These are phyloP conservation scores for Apiotrichum montevideense DNA, from an alignment of 1,284 basidiomycete genomes.

Conservation along the genomic window DNA sequence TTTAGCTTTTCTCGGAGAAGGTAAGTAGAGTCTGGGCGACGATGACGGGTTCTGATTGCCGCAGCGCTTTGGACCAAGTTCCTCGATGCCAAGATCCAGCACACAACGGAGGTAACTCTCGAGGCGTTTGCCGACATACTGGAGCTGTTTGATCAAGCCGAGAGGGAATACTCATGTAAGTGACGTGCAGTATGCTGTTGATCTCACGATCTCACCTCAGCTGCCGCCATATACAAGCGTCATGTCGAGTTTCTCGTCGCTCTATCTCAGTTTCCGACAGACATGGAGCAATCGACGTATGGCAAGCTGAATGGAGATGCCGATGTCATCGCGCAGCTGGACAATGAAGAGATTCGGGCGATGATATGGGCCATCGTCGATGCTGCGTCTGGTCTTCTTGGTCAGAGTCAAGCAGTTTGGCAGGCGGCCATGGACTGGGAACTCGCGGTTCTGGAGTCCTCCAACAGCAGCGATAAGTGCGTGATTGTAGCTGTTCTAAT, in stretches of 20 bases:
- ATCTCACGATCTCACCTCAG: slow-evolving; percentile 47
- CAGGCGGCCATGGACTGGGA: slow-evolving; percentile 69
- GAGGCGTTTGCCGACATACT: slow-evolving; percentile 57
- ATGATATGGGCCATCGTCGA: slow-evolving; percentile 54
- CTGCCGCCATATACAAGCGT: slow-evolving; percentile 61
- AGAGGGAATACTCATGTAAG: slow-evolving; percentile 75
- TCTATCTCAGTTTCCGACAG: slow-evolving; percentile 44
- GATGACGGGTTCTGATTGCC: no score
- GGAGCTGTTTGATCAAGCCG: slow-evolving; percentile 62
- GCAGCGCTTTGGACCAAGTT: slow-evolving; percentile 31
- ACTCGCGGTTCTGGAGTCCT: slow-evolving; percentile 55
- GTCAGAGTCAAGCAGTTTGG: slow-evolving; percentile 66
- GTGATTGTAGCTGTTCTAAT: slow-evolving; percentile 10
- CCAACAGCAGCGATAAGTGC: slow-evolving; percentile 52
- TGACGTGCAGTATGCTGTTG: slow-evolving; percentile 42
- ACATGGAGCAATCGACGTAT: slow-evolving; percentile 20
- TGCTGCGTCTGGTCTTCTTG: slow-evolving; percentile 51
- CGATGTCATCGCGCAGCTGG: slow-evolving; percentile 42
- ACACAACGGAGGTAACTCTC: slow-evolving; percentile 22
- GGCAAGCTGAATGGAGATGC: slow-evolving; percentile 25
- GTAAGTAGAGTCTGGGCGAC: slow-evolving; percentile 15
- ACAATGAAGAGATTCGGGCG: slow-evolving; percentile 55
- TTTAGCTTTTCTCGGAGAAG: slow-evolving; percentile 33
- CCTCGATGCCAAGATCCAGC: slow-evolving; percentile 23
- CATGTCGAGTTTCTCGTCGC: slow-evolving; percentile 60